Conservation (phyloP, 2,329 filamentous ascomycete genomes). For the Aspergillus sp. region DNA sequence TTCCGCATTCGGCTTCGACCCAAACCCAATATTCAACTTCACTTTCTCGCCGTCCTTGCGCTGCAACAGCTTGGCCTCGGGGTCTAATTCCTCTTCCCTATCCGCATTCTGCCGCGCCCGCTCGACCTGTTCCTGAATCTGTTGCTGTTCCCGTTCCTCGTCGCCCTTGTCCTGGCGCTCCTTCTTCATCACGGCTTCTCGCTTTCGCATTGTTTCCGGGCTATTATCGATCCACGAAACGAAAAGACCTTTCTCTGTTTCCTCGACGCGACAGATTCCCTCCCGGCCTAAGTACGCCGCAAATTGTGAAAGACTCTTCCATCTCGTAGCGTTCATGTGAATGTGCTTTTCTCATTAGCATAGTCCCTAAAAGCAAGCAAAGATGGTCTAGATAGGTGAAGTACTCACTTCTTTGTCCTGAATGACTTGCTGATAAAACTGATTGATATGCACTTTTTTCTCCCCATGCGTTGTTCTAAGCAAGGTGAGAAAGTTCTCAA, state of each 20-base stretch:
- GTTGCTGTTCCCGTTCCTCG: conserved; percentile 75
- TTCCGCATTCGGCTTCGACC: conserved; percentile 17
- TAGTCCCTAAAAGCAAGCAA: not conserved
- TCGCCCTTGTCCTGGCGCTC: conserved; percentile 85
- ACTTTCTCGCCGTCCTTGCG: conserved; percentile 67
- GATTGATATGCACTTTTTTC: conserved; percentile 80
- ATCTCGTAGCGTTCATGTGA: conserved; percentile 90
- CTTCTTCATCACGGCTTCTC: conserved; percentile 73
- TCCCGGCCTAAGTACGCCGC: conserved; percentile 79
- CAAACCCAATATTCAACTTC: conserved; percentile 56
- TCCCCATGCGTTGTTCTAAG: conserved; percentile 80
- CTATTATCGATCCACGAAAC: conserved; percentile 89
- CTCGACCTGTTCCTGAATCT: conserved; percentile 76
- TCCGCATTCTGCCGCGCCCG: conserved; percentile 58
- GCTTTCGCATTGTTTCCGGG: conserved; percentile 69
- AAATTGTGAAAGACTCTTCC: conserved; percentile 81
- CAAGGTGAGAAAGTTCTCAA: conserved; percentile 67
- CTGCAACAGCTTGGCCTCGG: conserved; percentile 37
- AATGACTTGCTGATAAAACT: conserved; percentile 94
- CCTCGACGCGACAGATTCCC: conserved; percentile 81
- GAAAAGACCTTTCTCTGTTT: conserved; percentile 73
- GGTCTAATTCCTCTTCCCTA: conserved; percentile 36
- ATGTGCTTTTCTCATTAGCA: conserved; percentile 47
- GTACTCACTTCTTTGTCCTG: conserved; percentile 56
- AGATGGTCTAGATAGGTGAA: not conserved